phyloP scores from a whole-genome alignment of 225 moss, liverwort and hornwort genomes.

The Asterella californica region DNA sequence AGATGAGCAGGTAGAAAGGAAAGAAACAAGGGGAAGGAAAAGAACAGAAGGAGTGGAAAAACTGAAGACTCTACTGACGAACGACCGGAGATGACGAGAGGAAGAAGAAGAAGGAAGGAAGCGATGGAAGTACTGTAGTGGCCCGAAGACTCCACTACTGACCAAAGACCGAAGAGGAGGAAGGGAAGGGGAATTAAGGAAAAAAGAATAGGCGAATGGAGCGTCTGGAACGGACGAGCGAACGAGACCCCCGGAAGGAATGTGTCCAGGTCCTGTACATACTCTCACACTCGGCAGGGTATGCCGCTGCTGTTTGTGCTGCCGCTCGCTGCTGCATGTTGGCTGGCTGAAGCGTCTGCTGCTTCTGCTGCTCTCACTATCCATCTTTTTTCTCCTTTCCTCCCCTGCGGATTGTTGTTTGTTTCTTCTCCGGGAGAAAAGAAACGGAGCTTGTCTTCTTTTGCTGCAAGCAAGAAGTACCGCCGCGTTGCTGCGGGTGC shows the following conservation, averaged over 20 bases:
- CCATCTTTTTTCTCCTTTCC: background rate
- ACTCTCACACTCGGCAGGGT: background rate
- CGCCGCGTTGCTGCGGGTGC: background rate
- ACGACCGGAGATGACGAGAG: too few relatives aligned
- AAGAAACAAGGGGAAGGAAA: too few relatives aligned
- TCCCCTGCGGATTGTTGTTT: background rate
- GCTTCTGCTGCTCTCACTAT: background rate
- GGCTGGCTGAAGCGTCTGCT: background rate
- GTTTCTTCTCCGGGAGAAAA: background rate
- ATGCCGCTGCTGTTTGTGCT: background rate
- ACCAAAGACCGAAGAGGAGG: too few relatives aligned
- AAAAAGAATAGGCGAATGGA: background rate
- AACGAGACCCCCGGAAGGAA: background rate
- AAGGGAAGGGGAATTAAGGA: background rate
- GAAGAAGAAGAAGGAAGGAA: too few relatives aligned
- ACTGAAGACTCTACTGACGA: too few relatives aligned
- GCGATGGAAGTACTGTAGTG: too few relatives aligned
- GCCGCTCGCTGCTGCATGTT: background rate
- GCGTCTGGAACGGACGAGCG: background rate
- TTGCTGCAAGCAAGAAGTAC: background rate
- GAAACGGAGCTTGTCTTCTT: background rate
- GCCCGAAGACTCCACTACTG: too few relatives aligned
- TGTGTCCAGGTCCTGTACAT: conserved; percentile 1
- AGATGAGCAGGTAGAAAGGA: too few relatives aligned
- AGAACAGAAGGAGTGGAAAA: too few relatives aligned